phyloP scores from a whole-genome alignment of 331 rosid genomes.

The Dryas integrifolia region DNA sequence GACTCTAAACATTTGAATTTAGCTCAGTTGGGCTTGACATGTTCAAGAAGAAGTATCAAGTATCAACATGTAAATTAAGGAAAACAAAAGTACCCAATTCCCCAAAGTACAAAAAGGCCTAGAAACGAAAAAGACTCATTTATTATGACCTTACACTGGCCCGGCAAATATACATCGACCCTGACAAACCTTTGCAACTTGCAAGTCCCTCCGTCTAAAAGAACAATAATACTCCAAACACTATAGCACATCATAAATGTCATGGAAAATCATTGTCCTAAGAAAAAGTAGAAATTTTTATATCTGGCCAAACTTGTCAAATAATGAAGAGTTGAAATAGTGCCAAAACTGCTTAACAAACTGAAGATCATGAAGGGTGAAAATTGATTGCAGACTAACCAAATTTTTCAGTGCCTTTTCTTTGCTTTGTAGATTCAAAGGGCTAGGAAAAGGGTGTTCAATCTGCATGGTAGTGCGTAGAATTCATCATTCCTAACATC shows the following conservation, averaged over 20 bases:
- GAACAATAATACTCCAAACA: background rate
- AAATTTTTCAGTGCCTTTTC: background rate
- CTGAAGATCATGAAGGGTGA: background rate
- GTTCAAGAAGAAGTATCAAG: background rate
- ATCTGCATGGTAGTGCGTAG: slow-evolving; percentile 41
- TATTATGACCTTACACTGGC: background rate
- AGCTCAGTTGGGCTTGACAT: too few relatives aligned
- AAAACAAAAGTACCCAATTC: background rate
- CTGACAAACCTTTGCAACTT: slow-evolving; percentile 2
- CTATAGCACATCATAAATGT: background rate
- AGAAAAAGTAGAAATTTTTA: background rate
- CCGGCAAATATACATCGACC: background rate
- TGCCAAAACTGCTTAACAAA: background rate
- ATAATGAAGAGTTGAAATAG: background rate
- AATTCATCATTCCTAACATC: slow-evolving; percentile 51
- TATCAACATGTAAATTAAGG: background rate
- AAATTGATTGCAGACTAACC: background rate
- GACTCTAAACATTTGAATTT: too few relatives aligned
- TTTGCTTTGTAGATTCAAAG: slow-evolving; percentile 18
- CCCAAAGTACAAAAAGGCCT: background rate
- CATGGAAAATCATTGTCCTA: too few relatives aligned
- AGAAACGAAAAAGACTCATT: background rate
- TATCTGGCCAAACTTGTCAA: background rate
- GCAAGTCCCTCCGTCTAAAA: background rate
- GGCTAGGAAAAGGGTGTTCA: slow-evolving; percentile 53